A percentile compares a stretch with the other conserved stretches of the same genome.
These are phyloP conservation scores for Diaporthe australafricana DNA, from an alignment of 2,329 filamentous ascomycete genomes.

Conservation along the genomic window DNA sequence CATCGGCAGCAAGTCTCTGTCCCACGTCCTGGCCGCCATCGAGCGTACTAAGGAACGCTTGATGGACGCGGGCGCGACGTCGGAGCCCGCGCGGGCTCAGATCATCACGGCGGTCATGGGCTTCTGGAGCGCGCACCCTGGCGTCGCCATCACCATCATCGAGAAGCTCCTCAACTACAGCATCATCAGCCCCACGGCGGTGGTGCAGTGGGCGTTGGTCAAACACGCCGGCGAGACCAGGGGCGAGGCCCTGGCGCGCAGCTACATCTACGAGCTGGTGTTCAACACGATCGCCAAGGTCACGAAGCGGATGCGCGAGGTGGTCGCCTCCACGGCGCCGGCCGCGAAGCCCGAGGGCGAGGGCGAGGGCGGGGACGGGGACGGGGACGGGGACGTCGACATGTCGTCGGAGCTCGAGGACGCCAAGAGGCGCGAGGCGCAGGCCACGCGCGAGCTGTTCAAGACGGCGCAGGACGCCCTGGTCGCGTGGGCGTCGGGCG, in stretches of 20 bases:
- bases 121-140: conserved; percentile 94
- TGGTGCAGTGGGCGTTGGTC: conserved; percentile 90
- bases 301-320: conserved; percentile 84
- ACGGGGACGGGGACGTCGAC: conserved; percentile 44
- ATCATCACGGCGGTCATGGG: conserved; percentile 91
- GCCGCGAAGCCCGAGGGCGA: conserved; percentile 46
- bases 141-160: conserved; percentile 90
- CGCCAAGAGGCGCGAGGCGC: conserved; percentile 75
- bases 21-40: conserved; percentile 94
- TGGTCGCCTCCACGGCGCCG: conserved; percentile 61
- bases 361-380: too few species aligned
- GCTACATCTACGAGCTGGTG: conserved; percentile 90
- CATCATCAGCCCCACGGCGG: conserved; percentile 85
- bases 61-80: conserved; percentile 80
- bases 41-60: conserved; percentile 94
- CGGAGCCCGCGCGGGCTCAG: conserved; percentile 82
- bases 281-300: conserved; percentile 91
- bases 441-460: conserved; percentile 84
- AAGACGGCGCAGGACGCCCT: conserved; percentile 83
- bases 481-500: conserved; percentile 76
- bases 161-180: conserved; percentile 98
- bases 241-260: conserved; percentile 76
- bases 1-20: conserved; percentile 94
- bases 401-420: conserved; percentile 62
- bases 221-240: conserved; percentile 61